Base-by-base conservation (phyloP, 2,329 filamentous ascomycete genomes). In the Aspergillus sp. region DNA sequence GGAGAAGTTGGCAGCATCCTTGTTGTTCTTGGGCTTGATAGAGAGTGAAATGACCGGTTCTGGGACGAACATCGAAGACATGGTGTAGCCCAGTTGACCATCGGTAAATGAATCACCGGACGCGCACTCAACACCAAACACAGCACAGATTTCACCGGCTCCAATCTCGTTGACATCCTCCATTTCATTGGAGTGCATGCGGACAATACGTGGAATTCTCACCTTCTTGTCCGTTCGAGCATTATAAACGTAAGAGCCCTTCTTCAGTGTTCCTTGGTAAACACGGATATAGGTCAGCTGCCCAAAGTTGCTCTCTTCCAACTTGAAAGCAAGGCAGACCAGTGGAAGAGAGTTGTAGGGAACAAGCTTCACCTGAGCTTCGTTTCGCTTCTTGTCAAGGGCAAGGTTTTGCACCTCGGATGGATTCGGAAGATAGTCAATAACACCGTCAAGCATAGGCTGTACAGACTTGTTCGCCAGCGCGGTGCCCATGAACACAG, bases 161-260 rank as follows among this genome's bases (percentile, higher is more conserved):
- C 93, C 92, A 66, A 99, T 90, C 77, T 97, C 93, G 59, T 81
- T 84, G 31, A 97, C 92, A 74, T 99, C 95, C 78, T 99, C 95
- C 94, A 99, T 97, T 75, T 99, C 95, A 76, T 98, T 97, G 50
- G 93, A 97, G 83, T 99, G 95, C 95, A 99, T 99, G 65, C 95
- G 92, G 65, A 99, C 95, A 72, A 99, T 98, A 74, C 94, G 91
- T 22, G 95, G 95, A 61, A 99, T 90, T 80, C 96, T 93, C 75
- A 99, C 90, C 83, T 94, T 97, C 85, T 97, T 97, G 78, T 94
- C 91, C 66, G 88, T 96, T 70, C 93, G 89, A 8, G 93, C 93
- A 79, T 98, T 99, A 86, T 90, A 97, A 59, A 99, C 88, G 75
- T 93, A 92, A 74, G 90, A 86, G 54, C 93, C 92, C 84, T 97